A percentile compares a stretch with the other conserved stretches of the same genome.
These are phyloP conservation scores for Hypsizygus ulmarius DNA, from an alignment of 1,284 basidiomycete genomes.

Conservation along the genomic window DNA sequence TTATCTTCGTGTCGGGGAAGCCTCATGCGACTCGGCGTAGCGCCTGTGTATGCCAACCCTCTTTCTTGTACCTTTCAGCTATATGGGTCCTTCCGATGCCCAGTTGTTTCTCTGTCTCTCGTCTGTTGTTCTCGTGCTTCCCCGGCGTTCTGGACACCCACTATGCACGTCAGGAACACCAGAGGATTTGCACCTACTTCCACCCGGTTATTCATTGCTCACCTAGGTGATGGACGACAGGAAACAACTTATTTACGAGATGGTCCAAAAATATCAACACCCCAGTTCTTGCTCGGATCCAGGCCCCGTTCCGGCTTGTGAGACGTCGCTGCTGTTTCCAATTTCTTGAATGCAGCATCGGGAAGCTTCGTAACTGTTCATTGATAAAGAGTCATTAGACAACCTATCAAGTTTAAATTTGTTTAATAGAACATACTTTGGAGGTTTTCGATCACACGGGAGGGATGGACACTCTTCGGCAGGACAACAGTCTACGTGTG, in stretches of 20 bases:
- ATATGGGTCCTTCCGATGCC: conserved; percentile 3
- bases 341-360: conserved; percentile 49
- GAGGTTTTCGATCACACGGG: conserved; percentile 72
- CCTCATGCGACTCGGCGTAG: neutral
- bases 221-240: too few species aligned
- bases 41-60: too few species aligned
- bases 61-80: neutral
- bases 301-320: conserved; percentile 53
- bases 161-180: too few species aligned
- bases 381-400: neutral
- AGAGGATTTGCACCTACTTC: too few species aligned
- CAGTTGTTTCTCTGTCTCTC: too few species aligned
- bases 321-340: conserved; percentile 58
- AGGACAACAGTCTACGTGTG: conserved; percentile 59
- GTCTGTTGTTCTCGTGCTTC: too few species aligned
- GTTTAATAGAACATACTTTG: conserved; percentile 39
- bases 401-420: conserved; percentile 1
- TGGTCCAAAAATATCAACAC: conserved; percentile 68
- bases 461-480: conserved; percentile 76
- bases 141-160: too few species aligned
- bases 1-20: conserved; percentile 3
- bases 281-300: conserved; percentile 64
- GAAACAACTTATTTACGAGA: conserved; percentile 12
- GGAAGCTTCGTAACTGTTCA: conserved; percentile 52
- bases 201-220: too few species aligned